Base-by-base conservation (phyloP, 2,329 filamentous ascomycete species). In the Diaporthe amygdali region DNA sequence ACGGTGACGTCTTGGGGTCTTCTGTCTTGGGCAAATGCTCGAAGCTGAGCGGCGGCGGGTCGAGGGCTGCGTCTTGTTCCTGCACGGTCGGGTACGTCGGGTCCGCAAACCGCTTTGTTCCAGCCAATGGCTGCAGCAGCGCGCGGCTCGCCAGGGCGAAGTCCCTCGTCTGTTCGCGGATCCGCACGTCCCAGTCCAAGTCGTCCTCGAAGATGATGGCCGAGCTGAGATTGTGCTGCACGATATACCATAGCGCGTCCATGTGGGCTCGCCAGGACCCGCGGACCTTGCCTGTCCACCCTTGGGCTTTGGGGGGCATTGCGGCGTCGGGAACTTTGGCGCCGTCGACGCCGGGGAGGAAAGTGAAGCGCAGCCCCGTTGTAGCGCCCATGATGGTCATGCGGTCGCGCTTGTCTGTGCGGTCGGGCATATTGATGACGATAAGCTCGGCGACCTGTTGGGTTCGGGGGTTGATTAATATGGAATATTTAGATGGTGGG, bases 141-240 rank as follows among this genome's bases (percentile, higher is more conserved):
- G 78, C 78, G 17, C 77, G 78, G 4, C 80, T 78, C 0, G 82
- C 81, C 22, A 76, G 74, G 0, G 84, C 82, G 46, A 85, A 83
- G 55, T 79, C 73, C 34, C 75, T 79, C 20, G 89, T 81, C 74
- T 90, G 88, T 0, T 78, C 66, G 39, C 85, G 85, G 30, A 90
- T 76, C 0, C 82, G 79, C 15, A 89, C 77, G 69, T 90, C 88
- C 88, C 88, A 90, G 78, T 90, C 88, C 25, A 84, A 82, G 69
- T 90, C 88, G 74, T 90, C 88, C 75, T 90, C 88, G 32, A 90
- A 76, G 34, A 90, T 85, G 2, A 90, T 78, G 0, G 85, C 87
- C 1, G 84, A 85, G 1, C 81, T 78, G 3, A 87, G 74, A 49
- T 84, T 82, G 14, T 83, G 77, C n/a, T 83, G 78, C 15, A 89